Conservation (phyloP, 306 rosid genomes). For the Hippophae rhamnoides region DNA sequence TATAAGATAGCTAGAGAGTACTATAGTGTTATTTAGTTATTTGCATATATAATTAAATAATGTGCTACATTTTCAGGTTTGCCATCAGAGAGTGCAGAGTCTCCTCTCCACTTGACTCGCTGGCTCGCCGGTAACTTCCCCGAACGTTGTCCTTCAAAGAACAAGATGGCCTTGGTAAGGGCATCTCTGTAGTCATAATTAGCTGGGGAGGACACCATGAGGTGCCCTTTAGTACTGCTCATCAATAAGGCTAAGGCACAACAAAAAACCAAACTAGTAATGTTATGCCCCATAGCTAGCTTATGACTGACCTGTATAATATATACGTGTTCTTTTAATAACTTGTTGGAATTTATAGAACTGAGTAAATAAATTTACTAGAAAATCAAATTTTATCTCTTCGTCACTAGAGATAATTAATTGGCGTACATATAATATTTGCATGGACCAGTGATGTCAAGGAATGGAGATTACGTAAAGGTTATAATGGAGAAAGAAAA, state of each 20-base stretch:
- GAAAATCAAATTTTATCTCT: no score
- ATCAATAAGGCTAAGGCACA: constrained; percentile 25
- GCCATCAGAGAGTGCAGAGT: constrained; percentile 75
- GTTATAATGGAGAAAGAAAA: not conserved
- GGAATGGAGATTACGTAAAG: not conserved
- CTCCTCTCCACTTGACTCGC: constrained; percentile 62
- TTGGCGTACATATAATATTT: no score
- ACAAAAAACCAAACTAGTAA: constrained; percentile 1
- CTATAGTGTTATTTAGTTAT: no score
- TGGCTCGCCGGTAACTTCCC: constrained; percentile 55
- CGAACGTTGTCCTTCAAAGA: constrained; percentile 82
- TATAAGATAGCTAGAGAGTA: no score
- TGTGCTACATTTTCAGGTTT: constrained; percentile 35
- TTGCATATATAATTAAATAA: not conserved
- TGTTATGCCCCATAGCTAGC: not conserved
- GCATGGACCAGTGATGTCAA: constrained; percentile 3
- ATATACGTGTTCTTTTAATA: constrained; percentile 11
- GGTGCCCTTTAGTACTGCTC: constrained; percentile 22
- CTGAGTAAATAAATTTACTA: no score
- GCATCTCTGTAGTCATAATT: constrained; percentile 44
- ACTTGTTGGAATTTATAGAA: constrained; percentile 15
- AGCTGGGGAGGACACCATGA: constrained; percentile 19
- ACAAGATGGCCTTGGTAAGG: constrained; percentile 56
- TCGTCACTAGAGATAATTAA: no score
- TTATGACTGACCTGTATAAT: not conserved